Base-by-base conservation (phyloP, 768 basidiomycete species). In the Paxillus ammoniavirescens region DNA sequence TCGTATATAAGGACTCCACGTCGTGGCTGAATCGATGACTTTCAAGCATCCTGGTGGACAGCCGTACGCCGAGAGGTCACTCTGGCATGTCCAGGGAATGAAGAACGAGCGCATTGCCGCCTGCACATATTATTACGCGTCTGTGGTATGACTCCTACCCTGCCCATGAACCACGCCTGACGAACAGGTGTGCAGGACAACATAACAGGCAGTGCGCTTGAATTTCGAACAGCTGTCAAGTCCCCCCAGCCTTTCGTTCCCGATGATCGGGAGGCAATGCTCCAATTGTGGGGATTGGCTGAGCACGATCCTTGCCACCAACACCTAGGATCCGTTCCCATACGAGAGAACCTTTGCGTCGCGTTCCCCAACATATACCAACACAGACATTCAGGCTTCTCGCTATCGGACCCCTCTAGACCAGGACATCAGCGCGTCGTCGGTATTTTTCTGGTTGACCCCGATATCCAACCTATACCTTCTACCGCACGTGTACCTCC, bases 291-390 rank as follows among this genome's bases (percentile, higher is more conserved):
- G 81, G 81, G 80, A 9, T 57, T 83, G 8, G 65, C 63, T 17
- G 68, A 78, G 49, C 73, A 74, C 2, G 77, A 78, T 52, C 65
- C 77, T 2, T 77, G 77, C 54, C 75, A 78, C 51, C 81, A 84
- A 62, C 67, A 75, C 56, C 65, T 81, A n/a, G 78, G 78, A 15
- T 57, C 69, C 17, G 68, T 75, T 13, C 66, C 70, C 2, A 64
- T 80, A 17, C 63, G 55, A 1, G 46, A 59, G 14, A 76, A 75
- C 6, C 65, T 79, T 33, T 70, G 66, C 35, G 59, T 82, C 37
- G 73, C 74, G 37, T 83, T 80, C 55, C 83, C 82, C 14, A 84
- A 84, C 62, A 76, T 82, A 40, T 83, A 81, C 64, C 82, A 83
- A 59, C 71, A 80, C 50, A 63, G 64, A 8, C 68, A 75, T 33